These are phyloP conservation scores for Mimosa pudica DNA, from an alignment of 306 rosid genomes.

Conservation along the genomic window DNA sequence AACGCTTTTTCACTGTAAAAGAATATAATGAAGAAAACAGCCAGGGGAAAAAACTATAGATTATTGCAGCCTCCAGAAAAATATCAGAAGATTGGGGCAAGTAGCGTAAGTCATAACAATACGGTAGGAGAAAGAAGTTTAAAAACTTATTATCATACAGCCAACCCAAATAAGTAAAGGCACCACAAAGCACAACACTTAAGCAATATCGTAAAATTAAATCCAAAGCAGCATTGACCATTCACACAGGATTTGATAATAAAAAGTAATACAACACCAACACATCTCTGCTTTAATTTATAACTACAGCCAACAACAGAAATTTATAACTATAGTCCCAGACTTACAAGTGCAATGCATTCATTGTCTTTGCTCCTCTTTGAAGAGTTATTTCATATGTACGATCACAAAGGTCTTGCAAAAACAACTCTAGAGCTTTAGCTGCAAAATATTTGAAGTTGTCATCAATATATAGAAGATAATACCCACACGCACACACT, in stretches of 20 bases:
- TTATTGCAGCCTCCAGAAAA: background rate
- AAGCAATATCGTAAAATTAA: background rate
- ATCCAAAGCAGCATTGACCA: background rate
- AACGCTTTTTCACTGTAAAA: background rate
- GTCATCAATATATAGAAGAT: constrained; percentile 30
- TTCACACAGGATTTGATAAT: background rate
- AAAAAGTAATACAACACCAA: background rate
- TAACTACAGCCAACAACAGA: background rate
- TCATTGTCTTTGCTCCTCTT: constrained; percentile 99
- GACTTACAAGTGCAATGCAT: constrained; percentile 93
- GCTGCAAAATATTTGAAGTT: constrained; percentile 58
- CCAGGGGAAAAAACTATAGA: background rate
- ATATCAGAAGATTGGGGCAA: background rate
- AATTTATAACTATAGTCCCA: background rate
- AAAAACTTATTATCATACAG: background rate
- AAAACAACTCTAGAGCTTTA: constrained; percentile 91
- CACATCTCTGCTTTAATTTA: constrained; percentile 1
- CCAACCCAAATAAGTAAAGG: constrained; percentile 2
- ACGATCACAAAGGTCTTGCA: constrained; percentile 98
- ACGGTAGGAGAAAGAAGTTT: background rate
- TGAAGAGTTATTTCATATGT: constrained; percentile 96
- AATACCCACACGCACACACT: background rate
- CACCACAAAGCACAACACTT: background rate
- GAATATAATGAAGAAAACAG: background rate
- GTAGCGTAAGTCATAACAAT: background rate